A percentile compares a stretch with the other conserved stretches of the same genome.
Evolutionary conservation across 2,329 filamentous ascomycete genomes (phyloP).

Genomic region (Aspergillus cejpii): DNA sequence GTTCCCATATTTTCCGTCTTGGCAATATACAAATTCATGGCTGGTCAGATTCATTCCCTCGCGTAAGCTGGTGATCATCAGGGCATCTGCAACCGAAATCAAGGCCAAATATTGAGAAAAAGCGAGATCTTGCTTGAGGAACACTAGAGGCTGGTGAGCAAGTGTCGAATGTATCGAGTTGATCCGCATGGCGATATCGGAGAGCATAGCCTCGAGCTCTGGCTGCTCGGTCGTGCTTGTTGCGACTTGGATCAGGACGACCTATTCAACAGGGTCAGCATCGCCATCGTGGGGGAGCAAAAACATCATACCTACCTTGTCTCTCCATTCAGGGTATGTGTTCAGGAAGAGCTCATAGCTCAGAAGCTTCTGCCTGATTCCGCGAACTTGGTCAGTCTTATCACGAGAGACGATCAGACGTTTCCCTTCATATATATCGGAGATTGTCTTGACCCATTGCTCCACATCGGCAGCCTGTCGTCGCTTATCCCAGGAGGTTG

Average conservation of each 20-base stretch:
- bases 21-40: slow-evolving; percentile 89
- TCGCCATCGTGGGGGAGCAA: neutral
- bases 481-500: slow-evolving; percentile 63
- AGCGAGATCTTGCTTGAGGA: slow-evolving; percentile 89
- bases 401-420: slow-evolving; percentile 86
- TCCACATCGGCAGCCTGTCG: slow-evolving; percentile 66
- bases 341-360: slow-evolving; percentile 92
- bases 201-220: slow-evolving; percentile 80
- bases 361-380: slow-evolving; percentile 86
- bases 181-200: slow-evolving; percentile 89
- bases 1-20: slow-evolving; percentile 67
- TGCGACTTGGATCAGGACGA: slow-evolving; percentile 89
- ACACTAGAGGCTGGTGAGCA: slow-evolving; percentile 86
- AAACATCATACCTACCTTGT: slow-evolving; percentile 47
- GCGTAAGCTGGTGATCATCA: slow-evolving; percentile 91
- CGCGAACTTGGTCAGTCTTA: slow-evolving; percentile 87
- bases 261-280: slow-evolving; percentile 36
- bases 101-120: slow-evolving; percentile 91
- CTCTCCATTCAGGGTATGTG: slow-evolving; percentile 82
- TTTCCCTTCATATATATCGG: slow-evolving; percentile 79
- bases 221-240: slow-evolving; percentile 82
- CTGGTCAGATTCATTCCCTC: slow-evolving; percentile 97
- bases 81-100: slow-evolving; percentile 77
- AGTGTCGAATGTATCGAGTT: slow-evolving; percentile 87
- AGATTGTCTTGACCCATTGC: slow-evolving; percentile 72